Evolutionary conservation across 495 filamentous ascomycete genomes (phyloP).

Genomic region (Lophium mytilinum): DNA sequence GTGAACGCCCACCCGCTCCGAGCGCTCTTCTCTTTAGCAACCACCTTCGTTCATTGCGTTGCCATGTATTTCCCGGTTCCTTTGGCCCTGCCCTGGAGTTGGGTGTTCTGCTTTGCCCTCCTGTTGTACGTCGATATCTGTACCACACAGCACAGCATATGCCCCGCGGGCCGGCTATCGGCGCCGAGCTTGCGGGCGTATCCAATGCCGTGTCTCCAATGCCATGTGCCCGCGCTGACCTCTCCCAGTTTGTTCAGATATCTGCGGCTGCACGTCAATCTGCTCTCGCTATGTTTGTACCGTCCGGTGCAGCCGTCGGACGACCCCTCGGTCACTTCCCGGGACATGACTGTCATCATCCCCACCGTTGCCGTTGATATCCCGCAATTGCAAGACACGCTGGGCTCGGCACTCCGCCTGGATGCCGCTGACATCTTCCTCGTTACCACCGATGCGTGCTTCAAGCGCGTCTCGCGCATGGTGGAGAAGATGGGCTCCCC

Average conservation of each 20-base stretch:
- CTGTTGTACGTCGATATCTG: constrained; percentile 13
- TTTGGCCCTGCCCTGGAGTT: constrained; percentile 24
- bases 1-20: constrained; percentile 28
- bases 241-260: constrained; percentile 37
- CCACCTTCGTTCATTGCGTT: constrained; percentile 21
- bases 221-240: neutral
- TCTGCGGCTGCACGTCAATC: constrained; percentile 56
- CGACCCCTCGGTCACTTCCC: constrained; percentile 52
- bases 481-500: constrained; percentile 34
- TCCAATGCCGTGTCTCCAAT: too few species aligned
- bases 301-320: constrained; percentile 54
- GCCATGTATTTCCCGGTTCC: constrained; percentile 21
- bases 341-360: constrained; percentile 69
- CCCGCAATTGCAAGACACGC: constrained; percentile 50
- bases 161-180: too few species aligned
- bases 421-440: constrained; percentile 52
- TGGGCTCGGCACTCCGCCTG: constrained; percentile 49
- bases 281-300: constrained; percentile 51
- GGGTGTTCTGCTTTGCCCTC: constrained; percentile 16
- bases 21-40: constrained; percentile 13
- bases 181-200: too few species aligned
- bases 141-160: too few species aligned
- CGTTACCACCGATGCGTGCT: constrained; percentile 58
- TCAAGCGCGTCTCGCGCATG: constrained; percentile 46
- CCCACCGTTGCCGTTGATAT: constrained; percentile 60